Conservation (phyloP, 345 rosid genomes). For the Populus davidiana region DNA sequence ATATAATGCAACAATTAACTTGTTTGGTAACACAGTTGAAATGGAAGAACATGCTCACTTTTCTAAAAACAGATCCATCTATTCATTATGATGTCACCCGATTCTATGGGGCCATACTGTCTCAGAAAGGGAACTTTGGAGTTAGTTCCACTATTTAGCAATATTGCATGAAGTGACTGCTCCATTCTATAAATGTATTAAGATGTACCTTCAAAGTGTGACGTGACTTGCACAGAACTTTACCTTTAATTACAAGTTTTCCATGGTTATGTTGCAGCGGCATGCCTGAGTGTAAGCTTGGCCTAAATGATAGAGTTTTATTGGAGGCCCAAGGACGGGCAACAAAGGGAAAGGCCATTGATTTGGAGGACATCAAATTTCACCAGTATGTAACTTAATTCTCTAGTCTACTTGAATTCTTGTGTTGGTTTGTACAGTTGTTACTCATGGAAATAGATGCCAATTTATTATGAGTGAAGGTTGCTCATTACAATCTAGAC, state of each 20-base stretch:
- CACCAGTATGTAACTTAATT: constrained; percentile 63
- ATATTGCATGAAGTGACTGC: background rate
- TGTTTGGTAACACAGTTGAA: background rate
- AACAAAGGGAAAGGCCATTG: constrained; percentile 93
- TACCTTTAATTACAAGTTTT: background rate
- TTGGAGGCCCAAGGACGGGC: constrained; percentile 95
- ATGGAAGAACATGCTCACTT: background rate
- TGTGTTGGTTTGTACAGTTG: background rate
- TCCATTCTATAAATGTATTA: background rate
- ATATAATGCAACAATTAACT: background rate
- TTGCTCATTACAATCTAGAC: background rate
- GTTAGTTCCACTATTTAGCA: background rate
- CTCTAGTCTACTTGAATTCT: constrained; percentile 15
- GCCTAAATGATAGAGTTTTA: constrained; percentile 87
- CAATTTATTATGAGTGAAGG: constrained; percentile 2
- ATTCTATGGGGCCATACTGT: background rate
- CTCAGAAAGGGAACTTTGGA: background rate
- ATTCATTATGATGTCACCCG: background rate
- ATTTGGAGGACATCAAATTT: constrained; percentile 94
- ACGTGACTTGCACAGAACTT: background rate
- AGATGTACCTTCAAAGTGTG: background rate
- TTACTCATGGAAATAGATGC: background rate
- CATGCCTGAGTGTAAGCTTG: constrained; percentile 98
- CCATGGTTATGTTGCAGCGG: constrained; percentile 46
- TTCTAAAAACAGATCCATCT: background rate